These are phyloP conservation scores for Leucocoprinus sp. DNA, from an alignment of 768 basidiomycete genomes.

Conservation along the genomic window DNA sequence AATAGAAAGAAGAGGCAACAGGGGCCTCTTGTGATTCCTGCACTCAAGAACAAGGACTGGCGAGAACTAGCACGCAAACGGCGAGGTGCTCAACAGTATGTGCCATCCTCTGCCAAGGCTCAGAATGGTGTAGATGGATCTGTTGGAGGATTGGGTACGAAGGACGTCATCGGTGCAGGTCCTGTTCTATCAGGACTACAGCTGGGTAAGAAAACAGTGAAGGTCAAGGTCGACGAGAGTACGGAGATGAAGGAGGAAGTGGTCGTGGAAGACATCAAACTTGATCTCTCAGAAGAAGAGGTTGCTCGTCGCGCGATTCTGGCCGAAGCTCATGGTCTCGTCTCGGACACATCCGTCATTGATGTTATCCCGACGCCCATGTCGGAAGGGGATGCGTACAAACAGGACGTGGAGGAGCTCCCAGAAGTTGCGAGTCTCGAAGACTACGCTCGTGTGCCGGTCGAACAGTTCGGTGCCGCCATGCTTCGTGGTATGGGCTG, in stretches of 20 bases:
- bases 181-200: constrained; percentile 66
- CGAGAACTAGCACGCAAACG: constrained; percentile 66
- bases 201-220: constrained; percentile 27
- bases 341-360: constrained; percentile 33
- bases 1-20: constrained; percentile 36
- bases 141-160: constrained; percentile 69
- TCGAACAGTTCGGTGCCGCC: constrained; percentile 89
- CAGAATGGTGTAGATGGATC: constrained; percentile 60
- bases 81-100: constrained; percentile 43
- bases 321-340: constrained; percentile 38
- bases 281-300: constrained; percentile 67
- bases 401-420: constrained; percentile 74
- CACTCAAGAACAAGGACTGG: constrained; percentile 89
- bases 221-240: constrained; percentile 20
- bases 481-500: constrained; percentile 96
- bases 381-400: constrained; percentile 78
- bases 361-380: constrained; percentile 59
- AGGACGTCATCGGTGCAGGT: constrained; percentile 70
- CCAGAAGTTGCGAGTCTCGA: constrained; percentile 70
- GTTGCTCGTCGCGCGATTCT: constrained; percentile 75
- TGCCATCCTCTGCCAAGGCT: constrained; percentile 55
- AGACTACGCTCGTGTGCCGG: constrained; percentile 86
- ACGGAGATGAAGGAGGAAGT: constrained; percentile 16
- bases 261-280: constrained; percentile 22
- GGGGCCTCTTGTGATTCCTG: constrained; percentile 76